Percentiles rank a stretch among this genome's conserved stretches.
These are phyloP conservation scores for Myriosclerotinia duriaeana DNA, from an alignment of 2,329 filamentous ascomycete species.

Conservation along the genomic window DNA sequence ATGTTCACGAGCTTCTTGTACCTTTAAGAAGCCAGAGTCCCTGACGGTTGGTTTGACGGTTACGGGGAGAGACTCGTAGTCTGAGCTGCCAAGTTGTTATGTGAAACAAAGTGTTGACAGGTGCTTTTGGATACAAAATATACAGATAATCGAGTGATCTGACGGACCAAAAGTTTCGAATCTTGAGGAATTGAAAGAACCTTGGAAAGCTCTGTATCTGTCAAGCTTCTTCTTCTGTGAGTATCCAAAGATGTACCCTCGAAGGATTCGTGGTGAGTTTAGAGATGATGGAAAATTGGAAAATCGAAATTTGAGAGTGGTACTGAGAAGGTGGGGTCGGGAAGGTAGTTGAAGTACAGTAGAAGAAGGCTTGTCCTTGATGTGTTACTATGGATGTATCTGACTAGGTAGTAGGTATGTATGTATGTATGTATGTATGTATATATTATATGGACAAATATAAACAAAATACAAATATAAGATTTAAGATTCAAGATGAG, in stretches of 20 bases:
- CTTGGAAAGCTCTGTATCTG: not conserved
- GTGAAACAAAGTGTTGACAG: not conserved
- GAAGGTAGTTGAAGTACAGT: not conserved
- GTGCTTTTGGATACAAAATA: too few relatives aligned
- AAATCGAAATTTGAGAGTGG: constrained; percentile 2
- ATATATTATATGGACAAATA: too few relatives aligned
- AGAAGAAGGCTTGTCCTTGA: constrained; percentile 10
- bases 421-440: too few relatives aligned
- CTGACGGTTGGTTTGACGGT: constrained; percentile 14
- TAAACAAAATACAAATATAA: too few relatives aligned
- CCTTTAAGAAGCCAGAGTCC: not conserved
- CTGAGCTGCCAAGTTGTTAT: not conserved
- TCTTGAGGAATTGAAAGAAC: not conserved
- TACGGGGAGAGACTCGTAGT: not conserved
- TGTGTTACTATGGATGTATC: not conserved
- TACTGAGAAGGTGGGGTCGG: constrained; percentile 14
- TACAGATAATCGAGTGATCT: not conserved
- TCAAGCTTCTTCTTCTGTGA: not conserved
- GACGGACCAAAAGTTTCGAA: too few relatives aligned
- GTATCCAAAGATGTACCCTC: not conserved
- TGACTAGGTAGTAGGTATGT: not conserved
- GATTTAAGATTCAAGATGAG: not conserved
- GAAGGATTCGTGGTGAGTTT: not conserved
- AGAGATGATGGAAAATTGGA: constrained; percentile 10
- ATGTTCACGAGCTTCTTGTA: constrained; percentile 10